Evolutionary conservation across 768 basidiomycete genomes (phyloP), one percentile per base, ranked within the genome.

Genomic region (Rhodotorula paludigena): DNA sequence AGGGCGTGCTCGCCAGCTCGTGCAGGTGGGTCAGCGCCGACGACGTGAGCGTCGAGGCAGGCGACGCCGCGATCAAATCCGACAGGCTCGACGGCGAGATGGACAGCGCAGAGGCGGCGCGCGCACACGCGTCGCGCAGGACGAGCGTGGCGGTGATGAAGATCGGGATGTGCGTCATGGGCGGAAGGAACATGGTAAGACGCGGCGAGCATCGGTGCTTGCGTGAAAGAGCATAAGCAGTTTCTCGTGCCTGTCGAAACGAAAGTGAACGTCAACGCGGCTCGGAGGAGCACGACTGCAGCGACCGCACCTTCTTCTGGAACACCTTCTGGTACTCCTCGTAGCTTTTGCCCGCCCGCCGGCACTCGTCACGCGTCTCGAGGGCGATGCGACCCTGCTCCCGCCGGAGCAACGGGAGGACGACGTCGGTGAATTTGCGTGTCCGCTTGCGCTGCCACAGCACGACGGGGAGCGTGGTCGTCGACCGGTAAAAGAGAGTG

Each of bases 131-230:
- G 58, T 77, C 74, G 35, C 79, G 75, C 45, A 80, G 76, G 8
- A 76, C 73, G 39, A 79, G 56, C 0, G 77, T 77, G 21, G 76
- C 62, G 21, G 73, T 67, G 68, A 80, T 68, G 60, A 80, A 76
- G 48, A 80, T 66, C 18, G 80, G 79, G 33, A 80, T 70, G 69
- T 80, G 78, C 41, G 79, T 59, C 16, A 77, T 61, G 4, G 78
- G 74, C 0, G 80, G 80, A 16, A 75, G 45, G 44, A 77, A 57
- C 16, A 77, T 59, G 11, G 79, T 80, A 2, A 74, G 60, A 9
- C 75, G 60, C 0, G 79, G 78, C n/a, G 77, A 76, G 51, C 78
- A 78, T 5, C 63, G 47, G 72, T 77, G 62, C 54, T 72, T 28
- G 9, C 58, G 51, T 5, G 73, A 56, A 33, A 75, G 45, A 2